phyloP scores from a whole-genome alignment of 805 yeast genomes.

The Candida hungchunana region DNA sequence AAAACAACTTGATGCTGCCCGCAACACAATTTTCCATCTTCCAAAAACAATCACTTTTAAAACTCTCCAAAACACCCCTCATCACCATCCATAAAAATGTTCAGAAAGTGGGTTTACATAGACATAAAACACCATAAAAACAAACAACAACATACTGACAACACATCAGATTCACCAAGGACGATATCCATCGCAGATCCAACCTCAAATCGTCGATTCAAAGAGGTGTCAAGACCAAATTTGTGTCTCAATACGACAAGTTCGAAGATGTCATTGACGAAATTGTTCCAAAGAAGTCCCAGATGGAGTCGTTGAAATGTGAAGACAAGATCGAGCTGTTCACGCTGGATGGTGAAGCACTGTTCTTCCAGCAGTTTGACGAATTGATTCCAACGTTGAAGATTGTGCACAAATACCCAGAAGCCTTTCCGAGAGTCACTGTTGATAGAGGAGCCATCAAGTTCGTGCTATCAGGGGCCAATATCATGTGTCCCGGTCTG shows the following conservation, averaged over 20 bases:
- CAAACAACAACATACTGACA: slow-evolving; percentile 1
- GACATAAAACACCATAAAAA: no score
- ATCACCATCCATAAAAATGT: slow-evolving; percentile 31
- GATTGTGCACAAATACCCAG: slow-evolving; percentile 77
- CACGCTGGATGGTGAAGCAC: slow-evolving; percentile 65
- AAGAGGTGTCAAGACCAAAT: slow-evolving; percentile 73
- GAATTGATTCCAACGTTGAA: slow-evolving; percentile 71
- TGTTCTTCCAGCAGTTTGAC: slow-evolving; percentile 78
- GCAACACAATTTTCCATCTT: no score
- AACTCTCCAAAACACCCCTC: not conserved
- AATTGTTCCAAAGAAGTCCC: slow-evolving; percentile 84
- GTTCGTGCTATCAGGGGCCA: slow-evolving; percentile 92
- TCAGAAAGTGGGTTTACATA: slow-evolving; percentile 35
- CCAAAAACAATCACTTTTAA: no score
- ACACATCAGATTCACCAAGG: slow-evolving; percentile 57
- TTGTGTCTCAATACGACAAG: slow-evolving; percentile 69
- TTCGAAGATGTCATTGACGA: slow-evolving; percentile 75
- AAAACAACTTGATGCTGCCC: no score
- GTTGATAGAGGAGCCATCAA: slow-evolving; percentile 97
- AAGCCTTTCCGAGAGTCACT: slow-evolving; percentile 76
- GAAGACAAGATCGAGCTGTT: slow-evolving; percentile 84
- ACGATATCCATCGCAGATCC: slow-evolving; percentile 85
- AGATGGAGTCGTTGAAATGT: slow-evolving; percentile 75
- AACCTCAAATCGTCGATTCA: slow-evolving; percentile 94
- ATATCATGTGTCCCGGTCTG: slow-evolving; percentile 94